Base-by-base conservation (phyloP, 495 filamentous ascomycete species). In the Talaromyces proteolyticus region DNA sequence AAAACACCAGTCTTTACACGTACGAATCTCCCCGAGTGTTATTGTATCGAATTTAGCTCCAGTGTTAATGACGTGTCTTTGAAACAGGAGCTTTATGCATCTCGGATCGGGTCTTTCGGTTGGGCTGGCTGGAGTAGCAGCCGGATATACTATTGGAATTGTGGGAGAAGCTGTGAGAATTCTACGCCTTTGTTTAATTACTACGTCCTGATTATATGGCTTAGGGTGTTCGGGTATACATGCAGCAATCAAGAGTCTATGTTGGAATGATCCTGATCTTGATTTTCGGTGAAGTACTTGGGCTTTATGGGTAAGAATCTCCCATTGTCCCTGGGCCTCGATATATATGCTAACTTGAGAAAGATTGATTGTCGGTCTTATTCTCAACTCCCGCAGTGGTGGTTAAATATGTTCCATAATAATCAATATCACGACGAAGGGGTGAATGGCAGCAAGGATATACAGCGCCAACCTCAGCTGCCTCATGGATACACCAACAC, bases 201-300 rank as follows among this genome's bases (percentile, higher is more conserved):
- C 19, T 52, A 36, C 45, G 18, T 18, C 24, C 22, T 53, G 49
- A 68, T 74, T 56, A 74, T 19, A 23, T 18, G 34, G 37, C 47
- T 18, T 42, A 85, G 81, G 93, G 93, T 36, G 91, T 95, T 43
- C 79, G 93, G 53, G 80, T 90, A 43, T 99, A 94, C 69, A 94
- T 99, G 91, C 81, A 85, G 55, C 93, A 99, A 69, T 91, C 86
- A 18, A 82, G 91, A 46, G 84, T 99, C 40, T 99, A 96, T 58
- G 93, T 99, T 29, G 93, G 93, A 66, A 96, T 97, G 93, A 92
- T 98, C 50, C 66, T 98, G 58, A 96, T 98, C 53, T 77, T 98
- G 56, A 98, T 98, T 80, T 98, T 98, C 63, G 92, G 88, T 43
- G 93, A 99, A 76, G 93, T 99, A 18, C 67, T 99, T 55, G 93